Conservation (phyloP, 2,329 filamentous ascomycete species). For the Beauveria sp. region DNA sequence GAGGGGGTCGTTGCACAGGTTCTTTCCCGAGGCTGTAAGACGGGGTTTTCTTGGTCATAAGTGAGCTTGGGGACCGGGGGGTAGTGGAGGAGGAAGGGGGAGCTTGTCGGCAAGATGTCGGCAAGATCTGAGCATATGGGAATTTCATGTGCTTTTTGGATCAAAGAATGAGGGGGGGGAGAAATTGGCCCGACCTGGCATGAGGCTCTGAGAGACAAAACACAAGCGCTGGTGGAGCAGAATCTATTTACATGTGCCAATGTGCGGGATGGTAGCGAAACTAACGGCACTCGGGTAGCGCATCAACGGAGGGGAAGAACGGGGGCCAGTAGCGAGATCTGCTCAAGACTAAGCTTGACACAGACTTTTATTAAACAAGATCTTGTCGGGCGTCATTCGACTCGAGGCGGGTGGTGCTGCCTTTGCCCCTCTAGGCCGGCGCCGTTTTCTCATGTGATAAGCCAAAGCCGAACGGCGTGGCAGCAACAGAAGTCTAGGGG, state of each 20-base stretch:
- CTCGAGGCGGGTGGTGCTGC: not conserved
- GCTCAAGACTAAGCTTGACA: not conserved
- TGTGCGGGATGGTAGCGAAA: not conserved
- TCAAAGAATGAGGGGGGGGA: not conserved
- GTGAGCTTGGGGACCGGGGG: not conserved
- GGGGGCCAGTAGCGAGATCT: not conserved
- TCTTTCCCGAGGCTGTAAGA: constrained; percentile 1
- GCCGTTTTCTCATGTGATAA: not conserved
- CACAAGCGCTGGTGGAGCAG: not conserved
- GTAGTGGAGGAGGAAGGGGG: not conserved
- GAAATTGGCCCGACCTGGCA: not conserved
- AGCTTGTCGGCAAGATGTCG: not conserved
- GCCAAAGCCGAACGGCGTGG: not conserved
- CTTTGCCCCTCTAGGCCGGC: not conserved
- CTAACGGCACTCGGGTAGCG: constrained; percentile 6
- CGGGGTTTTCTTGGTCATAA: not conserved
- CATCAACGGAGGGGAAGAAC: not conserved
- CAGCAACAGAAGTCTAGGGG: not conserved
- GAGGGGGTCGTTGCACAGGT: not conserved
- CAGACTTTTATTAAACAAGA: not conserved
- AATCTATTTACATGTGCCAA: constrained; percentile 2
- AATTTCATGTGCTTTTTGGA: not conserved
- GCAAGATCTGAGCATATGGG: not conserved
- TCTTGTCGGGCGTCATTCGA: not conserved
- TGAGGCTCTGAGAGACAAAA: not conserved